Base-by-base conservation (phyloP, 2,329 filamentous ascomycete genomes). In the Paraconiothyrium sp. region DNA sequence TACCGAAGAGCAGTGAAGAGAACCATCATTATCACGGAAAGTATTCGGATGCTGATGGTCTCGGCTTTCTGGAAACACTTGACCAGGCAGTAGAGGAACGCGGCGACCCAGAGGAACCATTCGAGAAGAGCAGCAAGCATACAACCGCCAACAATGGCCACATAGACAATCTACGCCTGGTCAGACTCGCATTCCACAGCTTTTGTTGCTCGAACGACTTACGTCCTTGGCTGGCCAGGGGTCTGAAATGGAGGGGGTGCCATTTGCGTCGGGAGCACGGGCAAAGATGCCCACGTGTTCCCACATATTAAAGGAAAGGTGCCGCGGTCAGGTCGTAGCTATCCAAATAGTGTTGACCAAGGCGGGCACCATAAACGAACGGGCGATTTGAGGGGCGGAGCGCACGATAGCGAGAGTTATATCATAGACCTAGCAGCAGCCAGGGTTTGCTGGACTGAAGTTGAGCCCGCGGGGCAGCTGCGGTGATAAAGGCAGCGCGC, bases 61-160 rank as follows among this genome's bases (percentile, higher is more conserved):
- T 97, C 92, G 22, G 94, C 93, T 78, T 98, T 98, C 66, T 88
- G 84, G 72, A 91, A 97, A 34, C 94, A 93, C 77, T 97, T 97
- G 74, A 89, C 82, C 1, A 97, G 83, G 76, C 94, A 98, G 80
- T 97, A 98, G 65, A 95, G 76, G 75, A 98, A 98, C 3, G 94
- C 93, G n/a, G 91, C 89, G 44, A 98, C 85, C 93, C 94, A 97
- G 14, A 98, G 86, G 63, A 97, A 89, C 93, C 95, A 98, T 81
- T 98, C 94, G 9, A 98, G 83, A 34, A 93, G 84, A 2, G 94
- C 94, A 61, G 91, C 92, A 27, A 95, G 72, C 89, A 97, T 93
- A 54, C 97, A 84, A 7, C 90, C 79, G 20, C 92, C 92, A 39
- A 97, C 86, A 67, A 97, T 90, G 59, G 89, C 83, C 9, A 94